phyloP scores from a whole-genome alignment of 768 basidiomycete genomes.

The Amanita subjunquillea region DNA sequence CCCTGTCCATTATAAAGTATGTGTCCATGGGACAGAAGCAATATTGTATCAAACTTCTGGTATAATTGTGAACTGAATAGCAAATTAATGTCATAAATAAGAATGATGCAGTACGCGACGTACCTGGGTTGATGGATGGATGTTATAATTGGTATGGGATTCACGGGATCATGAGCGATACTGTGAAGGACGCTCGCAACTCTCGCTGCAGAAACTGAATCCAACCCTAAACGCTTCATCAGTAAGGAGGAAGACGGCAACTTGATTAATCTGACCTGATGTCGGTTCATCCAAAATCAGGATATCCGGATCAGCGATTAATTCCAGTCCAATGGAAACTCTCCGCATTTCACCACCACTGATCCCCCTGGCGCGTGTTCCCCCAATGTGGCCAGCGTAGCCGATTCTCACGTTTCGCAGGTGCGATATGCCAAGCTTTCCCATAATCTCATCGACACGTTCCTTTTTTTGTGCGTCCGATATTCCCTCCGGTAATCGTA shows the following conservation, averaged over 20 bases:
- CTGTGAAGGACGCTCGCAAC: slow-evolving; percentile 69
- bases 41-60: slow-evolving; percentile 73
- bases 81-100: not conserved
- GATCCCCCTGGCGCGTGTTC: slow-evolving; percentile 69
- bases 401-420: slow-evolving; percentile 67
- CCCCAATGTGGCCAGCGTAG: slow-evolving; percentile 39
- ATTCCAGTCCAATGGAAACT: slow-evolving; percentile 84
- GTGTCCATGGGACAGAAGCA: slow-evolving; percentile 69
- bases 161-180: slow-evolving; percentile 59
- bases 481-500: slow-evolving; percentile 72
- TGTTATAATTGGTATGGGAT: slow-evolving; percentile 74
- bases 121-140: slow-evolving; percentile 85
- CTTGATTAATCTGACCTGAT: slow-evolving; percentile 26
- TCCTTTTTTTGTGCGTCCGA: slow-evolving; percentile 49
- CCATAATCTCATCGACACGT: slow-evolving; percentile 61
- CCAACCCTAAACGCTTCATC: slow-evolving; percentile 40
- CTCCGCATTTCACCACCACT: slow-evolving; percentile 88
- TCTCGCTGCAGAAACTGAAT: slow-evolving; percentile 79
- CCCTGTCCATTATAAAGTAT: slow-evolving; percentile 77
- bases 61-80: slow-evolving; percentile 63
- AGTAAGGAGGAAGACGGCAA: slow-evolving; percentile 1
- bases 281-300: slow-evolving; percentile 86
- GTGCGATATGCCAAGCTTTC: slow-evolving; percentile 65
- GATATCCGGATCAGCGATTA: slow-evolving; percentile 78
- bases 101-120: slow-evolving; percentile 8